phyloP scores from a whole-genome alignment of 805 yeast genomes.

The Candida insectalens region DNA sequence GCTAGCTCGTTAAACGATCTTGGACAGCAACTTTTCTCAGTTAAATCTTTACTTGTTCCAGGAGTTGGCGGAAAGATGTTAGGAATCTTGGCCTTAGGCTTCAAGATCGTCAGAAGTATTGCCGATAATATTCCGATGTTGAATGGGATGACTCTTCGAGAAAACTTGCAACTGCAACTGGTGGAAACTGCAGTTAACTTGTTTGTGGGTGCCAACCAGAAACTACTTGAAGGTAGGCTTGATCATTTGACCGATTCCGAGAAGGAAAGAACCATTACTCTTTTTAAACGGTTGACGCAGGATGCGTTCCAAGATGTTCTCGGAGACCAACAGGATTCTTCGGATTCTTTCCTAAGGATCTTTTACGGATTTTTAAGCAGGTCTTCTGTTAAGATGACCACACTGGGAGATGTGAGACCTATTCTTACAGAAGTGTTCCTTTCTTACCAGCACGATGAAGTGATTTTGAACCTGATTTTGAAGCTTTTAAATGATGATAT shows the following conservation, averaged over 20 bases:
- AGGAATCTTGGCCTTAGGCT: slow-evolving; percentile 22
- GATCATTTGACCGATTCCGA: slow-evolving; percentile 3
- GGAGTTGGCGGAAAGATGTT: background rate
- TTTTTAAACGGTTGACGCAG: slow-evolving; percentile 31
- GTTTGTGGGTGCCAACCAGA: slow-evolving; percentile 19
- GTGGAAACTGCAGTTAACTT: slow-evolving; percentile 29
- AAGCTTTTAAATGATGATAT: slow-evolving; percentile 49
- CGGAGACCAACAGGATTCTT: slow-evolving; percentile 17
- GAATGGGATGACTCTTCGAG: slow-evolving; percentile 19
- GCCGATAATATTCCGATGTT: background rate
- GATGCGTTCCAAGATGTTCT: slow-evolving; percentile 32
- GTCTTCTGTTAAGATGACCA: slow-evolving; percentile 37
- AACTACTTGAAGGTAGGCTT: background rate
- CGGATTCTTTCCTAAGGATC: slow-evolving; percentile 40
- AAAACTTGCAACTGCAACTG: slow-evolving; percentile 29
- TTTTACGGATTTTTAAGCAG: slow-evolving; percentile 45
- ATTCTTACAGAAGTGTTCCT: slow-evolving; percentile 54
- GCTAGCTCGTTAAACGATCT: slow-evolving; percentile 13
- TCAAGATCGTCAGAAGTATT: slow-evolving; percentile 3
- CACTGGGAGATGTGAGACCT: slow-evolving; percentile 48
- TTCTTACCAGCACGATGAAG: slow-evolving; percentile 56
- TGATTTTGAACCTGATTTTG: slow-evolving; percentile 40
- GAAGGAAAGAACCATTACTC: slow-evolving; percentile 4
- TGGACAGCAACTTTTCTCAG: slow-evolving; percentile 17
- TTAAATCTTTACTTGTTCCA: background rate